These are phyloP conservation scores for Aspergillus sparsus DNA, from an alignment of 495 filamentous ascomycete genomes.

Conservation along the genomic window DNA sequence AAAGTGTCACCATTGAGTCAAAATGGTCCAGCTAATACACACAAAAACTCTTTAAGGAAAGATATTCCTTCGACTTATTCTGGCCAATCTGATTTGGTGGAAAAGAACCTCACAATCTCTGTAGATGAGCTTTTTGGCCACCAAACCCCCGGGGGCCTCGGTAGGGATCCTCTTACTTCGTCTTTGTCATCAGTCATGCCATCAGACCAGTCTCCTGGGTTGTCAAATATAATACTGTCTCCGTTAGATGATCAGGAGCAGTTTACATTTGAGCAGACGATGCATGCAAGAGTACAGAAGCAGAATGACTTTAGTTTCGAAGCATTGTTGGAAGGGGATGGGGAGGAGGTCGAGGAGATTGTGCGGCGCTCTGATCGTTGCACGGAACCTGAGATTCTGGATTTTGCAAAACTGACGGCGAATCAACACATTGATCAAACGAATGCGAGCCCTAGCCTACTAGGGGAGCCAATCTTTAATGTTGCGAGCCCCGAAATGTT, in stretches of 20 bases:
- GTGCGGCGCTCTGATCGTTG: conserved; percentile 48
- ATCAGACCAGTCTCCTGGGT: conserved; percentile 23
- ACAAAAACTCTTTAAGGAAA: conserved; percentile 6
- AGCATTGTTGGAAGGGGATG: conserved; percentile 41
- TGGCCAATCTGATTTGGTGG: background rate
- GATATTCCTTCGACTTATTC: conserved; percentile 7
- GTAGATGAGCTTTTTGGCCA: conserved; percentile 21
- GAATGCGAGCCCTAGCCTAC: conserved; percentile 12
- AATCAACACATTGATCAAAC: background rate
- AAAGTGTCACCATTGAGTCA: background rate
- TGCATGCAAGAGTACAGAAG: conserved; percentile 6
- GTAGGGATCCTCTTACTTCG: conserved; percentile 20
- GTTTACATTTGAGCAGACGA: conserved; percentile 5
- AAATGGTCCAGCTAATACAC: background rate
- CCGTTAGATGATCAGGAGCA: conserved; percentile 14
- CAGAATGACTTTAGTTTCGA: conserved; percentile 37
- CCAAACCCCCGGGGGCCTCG: conserved; percentile 11
- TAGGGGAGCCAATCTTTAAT: conserved; percentile 46
- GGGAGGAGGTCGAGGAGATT: conserved; percentile 63
- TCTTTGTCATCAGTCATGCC: conserved; percentile 18
- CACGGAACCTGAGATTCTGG: conserved; percentile 39
- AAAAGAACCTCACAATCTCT: conserved; percentile 12
- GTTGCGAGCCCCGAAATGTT: conserved; percentile 63
- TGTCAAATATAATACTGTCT: conserved; percentile 21
- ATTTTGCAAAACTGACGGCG: conserved; percentile 16